Conservation (phyloP, 2,329 filamentous ascomycete genomes). For the Diaporthe ilicicola region DNA sequence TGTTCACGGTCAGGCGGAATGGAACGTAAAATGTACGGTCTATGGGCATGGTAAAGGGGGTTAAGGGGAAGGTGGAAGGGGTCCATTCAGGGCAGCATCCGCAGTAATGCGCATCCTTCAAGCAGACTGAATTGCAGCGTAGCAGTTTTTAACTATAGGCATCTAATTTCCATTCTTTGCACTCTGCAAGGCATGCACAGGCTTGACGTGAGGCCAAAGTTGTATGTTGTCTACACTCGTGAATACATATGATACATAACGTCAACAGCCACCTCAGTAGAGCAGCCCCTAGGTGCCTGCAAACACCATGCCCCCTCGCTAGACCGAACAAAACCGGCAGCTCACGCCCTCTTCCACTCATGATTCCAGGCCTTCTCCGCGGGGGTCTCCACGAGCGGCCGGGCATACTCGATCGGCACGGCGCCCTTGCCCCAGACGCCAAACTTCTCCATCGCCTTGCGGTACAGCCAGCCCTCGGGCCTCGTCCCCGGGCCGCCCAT, state of each 20-base stretch:
- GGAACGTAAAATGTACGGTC: constrained; percentile 21
- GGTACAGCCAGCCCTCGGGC: constrained; percentile 78
- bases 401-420: constrained; percentile 91
- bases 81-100: constrained; percentile 16
- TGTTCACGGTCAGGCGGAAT: not conserved
- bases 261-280: not conserved
- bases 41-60: not conserved
- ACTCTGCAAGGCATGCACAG: not conserved
- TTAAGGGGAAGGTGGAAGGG: not conserved
- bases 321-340: not conserved
- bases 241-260: constrained; percentile 3
- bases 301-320: not conserved
- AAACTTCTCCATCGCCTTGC: constrained; percentile 90
- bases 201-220: not conserved
- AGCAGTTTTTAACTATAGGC: constrained; percentile 33
- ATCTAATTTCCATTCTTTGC: constrained; percentile 36
- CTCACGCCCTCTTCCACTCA: constrained; percentile 76
- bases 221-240: constrained; percentile 18
- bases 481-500: constrained; percentile 64
- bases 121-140: constrained; percentile 33
- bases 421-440: constrained; percentile 76
- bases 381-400: constrained; percentile 85
- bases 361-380: constrained; percentile 87
- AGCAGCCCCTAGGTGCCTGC: no score
- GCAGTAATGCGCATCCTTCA: constrained; percentile 22